These are phyloP conservation scores for Orbilia brochopaga DNA, from an alignment of 2,329 filamentous ascomycete genomes.

Conservation along the genomic window DNA sequence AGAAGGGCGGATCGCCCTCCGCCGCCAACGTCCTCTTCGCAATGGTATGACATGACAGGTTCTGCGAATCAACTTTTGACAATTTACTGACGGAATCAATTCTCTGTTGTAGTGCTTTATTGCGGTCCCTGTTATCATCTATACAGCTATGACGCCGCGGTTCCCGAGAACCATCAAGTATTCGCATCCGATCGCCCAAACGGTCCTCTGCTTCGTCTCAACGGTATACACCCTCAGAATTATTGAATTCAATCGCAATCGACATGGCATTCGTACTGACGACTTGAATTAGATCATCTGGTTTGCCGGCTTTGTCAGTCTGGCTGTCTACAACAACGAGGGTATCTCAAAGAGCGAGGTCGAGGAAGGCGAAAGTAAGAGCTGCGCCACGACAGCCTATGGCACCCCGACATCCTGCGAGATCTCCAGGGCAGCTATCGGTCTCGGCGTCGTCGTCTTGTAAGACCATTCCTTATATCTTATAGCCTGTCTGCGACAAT, in stretches of 20 bases:
- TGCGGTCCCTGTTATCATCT: constrained; percentile 69
- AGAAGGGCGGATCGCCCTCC: constrained; percentile 31
- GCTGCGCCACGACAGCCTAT: constrained; percentile 57
- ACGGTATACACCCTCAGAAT: constrained; percentile 21
- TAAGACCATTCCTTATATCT: constrained; percentile 57
- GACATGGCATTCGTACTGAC: too few species aligned
- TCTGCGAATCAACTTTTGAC: background rate
- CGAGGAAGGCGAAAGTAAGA: constrained; percentile 35
- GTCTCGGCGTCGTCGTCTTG: constrained; percentile 68
- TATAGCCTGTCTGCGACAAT: constrained; percentile 8
- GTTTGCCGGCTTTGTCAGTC: constrained; percentile 71
- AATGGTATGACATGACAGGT: constrained; percentile 23
- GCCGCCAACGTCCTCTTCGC: constrained; percentile 43
- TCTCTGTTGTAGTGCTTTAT: constrained; percentile 66
- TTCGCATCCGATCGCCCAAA: constrained; percentile 69
- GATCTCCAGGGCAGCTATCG: constrained; percentile 70
- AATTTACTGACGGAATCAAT: constrained; percentile 36
- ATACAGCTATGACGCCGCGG: constrained; percentile 69
- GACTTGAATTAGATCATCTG: constrained; percentile 62
- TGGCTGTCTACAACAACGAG: constrained; percentile 68
- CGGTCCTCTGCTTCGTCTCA: constrained; percentile 60
- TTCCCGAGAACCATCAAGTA: constrained; percentile 68
- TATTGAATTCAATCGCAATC: too few species aligned
- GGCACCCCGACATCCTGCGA: constrained; percentile 62
- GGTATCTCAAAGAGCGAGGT: constrained; percentile 53